Base-by-base conservation (phyloP, 345 rosid genomes). In the Populus alba region DNA sequence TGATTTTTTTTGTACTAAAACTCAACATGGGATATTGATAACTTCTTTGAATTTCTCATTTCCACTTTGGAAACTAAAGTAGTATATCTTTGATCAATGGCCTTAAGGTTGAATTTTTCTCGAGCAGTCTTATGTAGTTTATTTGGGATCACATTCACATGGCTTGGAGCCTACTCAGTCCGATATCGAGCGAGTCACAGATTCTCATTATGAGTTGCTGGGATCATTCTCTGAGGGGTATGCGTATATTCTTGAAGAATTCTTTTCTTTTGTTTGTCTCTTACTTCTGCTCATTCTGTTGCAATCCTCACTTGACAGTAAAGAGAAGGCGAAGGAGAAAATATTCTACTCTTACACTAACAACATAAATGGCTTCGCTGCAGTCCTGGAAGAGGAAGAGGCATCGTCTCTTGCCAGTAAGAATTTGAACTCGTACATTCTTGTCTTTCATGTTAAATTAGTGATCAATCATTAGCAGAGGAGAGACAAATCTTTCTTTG, bases 361-460 rank as follows among this genome's bases (percentile, higher is more conserved):
- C 62, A 22, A 8, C 68, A 81, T 81, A 57, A 81, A 81, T 77
- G 84, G 84, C 27, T 81, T 81, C 10, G 78, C 84, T 1, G 80
- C 84, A 0, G 25, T 81, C 20, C 84, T 81, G 5, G 84, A 77
- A 72, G 84, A 81, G 18, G 80, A 77, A 7, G 75, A 72, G 22
- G 84, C 78, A 33, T 43, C 35, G n/a, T 31, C 68, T 20, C 76
- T 81, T 61, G 39, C 71, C 37, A 51, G 84, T 81, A 68, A 23
- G 73, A 37, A 20, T 5, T 20, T 10, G 11, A 18, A 39, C 2
- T 29, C 23, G 49, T 7, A 47, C 18, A 41, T 45, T 29, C 71
- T 57, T 57, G 20, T 39, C 0, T n/a, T 35, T 1, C 18, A 7
- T 49, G 12, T 8, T 12, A 73, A 22, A 1, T 57, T 22, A n/a